Base-by-base conservation (phyloP, 192 early-diverging fungal genomes). In the Dissophora globulifera region DNA sequence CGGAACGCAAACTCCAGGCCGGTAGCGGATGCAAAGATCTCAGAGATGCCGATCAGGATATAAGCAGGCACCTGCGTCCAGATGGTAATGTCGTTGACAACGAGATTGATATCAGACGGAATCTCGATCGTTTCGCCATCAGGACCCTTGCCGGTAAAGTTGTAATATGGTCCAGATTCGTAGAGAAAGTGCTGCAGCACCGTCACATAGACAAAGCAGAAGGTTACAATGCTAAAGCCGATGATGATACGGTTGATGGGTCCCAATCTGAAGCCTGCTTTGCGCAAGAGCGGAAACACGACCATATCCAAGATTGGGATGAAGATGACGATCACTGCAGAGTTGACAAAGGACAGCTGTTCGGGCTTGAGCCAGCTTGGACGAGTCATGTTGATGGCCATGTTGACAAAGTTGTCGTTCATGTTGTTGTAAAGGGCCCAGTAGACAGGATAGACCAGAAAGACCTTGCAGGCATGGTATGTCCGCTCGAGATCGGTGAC, bases 1-100 rank as follows among this genome's bases (percentile, higher is more conserved):
- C 78, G 82, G 82, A 82, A 89, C 2, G 88, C 86, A 53, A 84
- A 89, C 83, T 89, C 88, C 38, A 89, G 82, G 22, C 88, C 88
- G 8, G 88, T 87, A 45, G 86, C 80, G 10, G 88, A 89, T 0
- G 86, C 78, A 48, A 89, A 84, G 53, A 89, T 84, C 79, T 89
- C 88, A 6, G 86, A 70, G 38, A 86, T 78, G 31, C 84, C 86
- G 42, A 89, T 78, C 25, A 89, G 69, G 2, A 86, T 70, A 50
- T 89, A 89, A 15, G 78, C 81, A 2, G 87, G 87, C 17, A 86
- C 48, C 57, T 89, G 87, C 23, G 83, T 83, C 40, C 70, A 83
- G 16, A 86, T 84, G 1, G 81, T 80, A 30, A 89, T 80, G 42
- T 87, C 22, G 72, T 89, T 89, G 71, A 83, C 65, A 15, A 70